These are phyloP conservation scores for Malassezia cuniculi DNA, from an alignment of 1,284 basidiomycete species.

Conservation along the genomic window DNA sequence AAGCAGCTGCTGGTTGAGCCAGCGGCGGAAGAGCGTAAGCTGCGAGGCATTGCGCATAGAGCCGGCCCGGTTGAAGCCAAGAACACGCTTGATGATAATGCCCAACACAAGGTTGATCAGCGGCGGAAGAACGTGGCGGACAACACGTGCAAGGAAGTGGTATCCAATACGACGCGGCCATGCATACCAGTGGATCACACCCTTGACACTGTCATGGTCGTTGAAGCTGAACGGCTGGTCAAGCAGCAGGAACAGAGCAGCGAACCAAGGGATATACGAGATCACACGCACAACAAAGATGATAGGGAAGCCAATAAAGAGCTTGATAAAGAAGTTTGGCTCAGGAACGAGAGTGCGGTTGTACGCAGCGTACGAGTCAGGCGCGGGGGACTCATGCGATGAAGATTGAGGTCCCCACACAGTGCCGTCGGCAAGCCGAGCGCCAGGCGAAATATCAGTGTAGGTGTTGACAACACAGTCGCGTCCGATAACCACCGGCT, in stretches of 20 bases:
- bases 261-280: slow-evolving; percentile 44
- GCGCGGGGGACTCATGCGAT: slow-evolving; percentile 41
- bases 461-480: slow-evolving; percentile 45
- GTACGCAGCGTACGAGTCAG: slow-evolving; percentile 42
- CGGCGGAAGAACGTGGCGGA: slow-evolving; percentile 42
- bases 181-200: slow-evolving; percentile 44
- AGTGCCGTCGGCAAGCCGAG: slow-evolving; percentile 41
- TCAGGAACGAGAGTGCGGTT: slow-evolving; percentile 35
- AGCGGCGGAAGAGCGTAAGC: slow-evolving; percentile 41
- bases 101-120: slow-evolving; percentile 40
- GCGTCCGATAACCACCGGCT: slow-evolving; percentile 43
- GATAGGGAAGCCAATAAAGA: slow-evolving; percentile 37
- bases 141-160: slow-evolving; percentile 43
- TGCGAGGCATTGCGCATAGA: slow-evolving; percentile 45
- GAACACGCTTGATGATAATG: slow-evolving; percentile 36
- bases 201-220: slow-evolving; percentile 41
- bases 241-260: slow-evolving; percentile 42
- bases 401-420: slow-evolving; percentile 44
- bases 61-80: slow-evolving; percentile 42
- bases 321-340: slow-evolving; percentile 33
- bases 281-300: slow-evolving; percentile 28
- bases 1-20: slow-evolving; percentile 38
- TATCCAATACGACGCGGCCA: slow-evolving; percentile 42
- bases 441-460: slow-evolving; percentile 44
- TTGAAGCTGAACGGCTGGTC: slow-evolving; percentile 41